Conservation (phyloP, 345 rosid species). For the Salix viminalis region DNA sequence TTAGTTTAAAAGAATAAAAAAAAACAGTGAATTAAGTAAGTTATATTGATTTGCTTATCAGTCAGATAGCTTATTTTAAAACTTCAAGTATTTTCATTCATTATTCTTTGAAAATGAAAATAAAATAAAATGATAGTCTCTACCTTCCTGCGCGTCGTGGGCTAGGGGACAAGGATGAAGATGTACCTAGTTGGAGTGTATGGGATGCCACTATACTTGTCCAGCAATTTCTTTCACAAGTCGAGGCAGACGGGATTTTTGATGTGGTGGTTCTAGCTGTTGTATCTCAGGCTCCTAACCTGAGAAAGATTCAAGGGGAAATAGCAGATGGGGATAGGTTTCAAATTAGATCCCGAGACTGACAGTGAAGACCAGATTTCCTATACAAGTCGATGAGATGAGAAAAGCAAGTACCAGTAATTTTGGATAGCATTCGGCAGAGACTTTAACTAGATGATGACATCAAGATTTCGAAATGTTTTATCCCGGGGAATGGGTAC, state of each 20-base stretch:
- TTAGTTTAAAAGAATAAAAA: no score
- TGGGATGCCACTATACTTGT: neutral
- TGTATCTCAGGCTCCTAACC: neutral
- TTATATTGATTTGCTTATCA: no score
- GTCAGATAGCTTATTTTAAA: no score
- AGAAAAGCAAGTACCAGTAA: neutral
- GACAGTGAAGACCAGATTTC: neutral
- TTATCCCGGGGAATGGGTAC: neutral
- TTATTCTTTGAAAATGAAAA: no score
- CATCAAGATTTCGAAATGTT: neutral
- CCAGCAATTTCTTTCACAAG: neutral
- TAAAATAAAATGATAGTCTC: no score
- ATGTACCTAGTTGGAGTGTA: conserved; percentile 1
- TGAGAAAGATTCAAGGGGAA: conserved; percentile 8
- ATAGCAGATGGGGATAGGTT: conserved; percentile 10
- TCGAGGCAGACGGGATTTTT: neutral
- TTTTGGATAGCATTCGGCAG: conserved; percentile 4
- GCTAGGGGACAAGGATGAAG: neutral
- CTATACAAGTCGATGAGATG: neutral
- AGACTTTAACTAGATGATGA: neutral
- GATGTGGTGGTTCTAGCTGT: neutral
- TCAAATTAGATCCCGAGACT: neutral
- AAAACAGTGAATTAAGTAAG: no score
- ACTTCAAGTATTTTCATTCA: no score
- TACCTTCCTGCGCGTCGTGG: neutral